Base-by-base conservation (phyloP, 345 rosid species). In the Syzygium aqueum region DNA sequence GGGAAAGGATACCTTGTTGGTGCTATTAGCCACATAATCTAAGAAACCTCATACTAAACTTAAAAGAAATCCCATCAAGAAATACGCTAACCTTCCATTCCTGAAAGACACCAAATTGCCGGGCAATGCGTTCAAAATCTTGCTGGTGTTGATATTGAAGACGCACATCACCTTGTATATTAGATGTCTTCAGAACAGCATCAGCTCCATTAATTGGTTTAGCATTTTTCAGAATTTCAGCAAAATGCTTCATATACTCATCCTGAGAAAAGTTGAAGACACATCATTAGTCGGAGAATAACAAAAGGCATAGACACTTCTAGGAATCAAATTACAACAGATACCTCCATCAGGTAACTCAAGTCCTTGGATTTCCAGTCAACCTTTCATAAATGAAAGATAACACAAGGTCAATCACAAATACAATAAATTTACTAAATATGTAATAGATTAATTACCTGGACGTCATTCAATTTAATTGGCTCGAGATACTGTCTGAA, bases 331-430 rank as follows among this genome's bases (percentile, higher is more conserved):
- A 30, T n/a, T 53, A 52, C 61, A 9, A n/a, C 85, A 84, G 82
- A 85, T 94, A 97, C 99, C 99, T 96, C 93, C 89, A 87, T 93
- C 87, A 98, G 92, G 93, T 98, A 98, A 88, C 97, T 95, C 94
- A 98, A 89, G 89, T 98, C 95, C 93, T 77, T 93, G 7, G 95
- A 92, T 89, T 93, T 98, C 99, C 99, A 98, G 83, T 98, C 93
- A 90, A 96, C 96, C 99, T 97, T 89, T 85, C 46, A 9, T 67
- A 67, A 67, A 67, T 7, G 12, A 77, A 80, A 65, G 77, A 28
- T 43, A 88, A 59, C 88, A 77, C 85, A 89, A 84, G 87, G 87
- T 88, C 53, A 84, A 28, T 30, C 19, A 52, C 7, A 73, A 12
- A 77, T 30, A 25, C 27, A 40, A 43, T 27, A 30, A 59, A 51